Percentiles rank a stretch among this genome's conserved stretches.
phyloP scores from a whole-genome alignment of 345 rosid genomes.

The Camelina neglecta region DNA sequence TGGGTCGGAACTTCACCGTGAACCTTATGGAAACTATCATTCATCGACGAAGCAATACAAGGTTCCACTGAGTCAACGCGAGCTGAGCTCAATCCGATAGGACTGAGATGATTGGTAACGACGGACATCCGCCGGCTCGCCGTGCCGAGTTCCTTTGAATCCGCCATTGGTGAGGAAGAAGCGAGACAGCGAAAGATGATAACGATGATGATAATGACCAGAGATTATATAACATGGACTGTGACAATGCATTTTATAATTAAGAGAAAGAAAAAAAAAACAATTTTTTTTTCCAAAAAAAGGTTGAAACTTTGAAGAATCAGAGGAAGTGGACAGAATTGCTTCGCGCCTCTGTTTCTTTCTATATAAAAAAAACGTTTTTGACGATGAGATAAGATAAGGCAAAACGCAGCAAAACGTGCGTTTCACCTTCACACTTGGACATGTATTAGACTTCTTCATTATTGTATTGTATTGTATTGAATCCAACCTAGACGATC shows the following conservation, averaged over 20 bases:
- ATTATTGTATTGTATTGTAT: too few relatives aligned
- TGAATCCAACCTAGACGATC: too few relatives aligned
- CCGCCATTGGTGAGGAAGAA: constrained; percentile 39
- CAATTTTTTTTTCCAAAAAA: background rate
- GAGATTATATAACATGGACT: constrained; percentile 3
- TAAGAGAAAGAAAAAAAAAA: background rate
- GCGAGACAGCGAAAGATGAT: constrained; percentile 22
- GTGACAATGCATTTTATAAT: constrained; percentile 17
- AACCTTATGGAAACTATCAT: constrained; percentile 71
- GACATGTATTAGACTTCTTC: background rate
- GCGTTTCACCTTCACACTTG: constrained; percentile 17
- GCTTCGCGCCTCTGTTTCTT: constrained; percentile 32
- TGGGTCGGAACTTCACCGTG: constrained; percentile 70
- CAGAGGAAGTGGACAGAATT: constrained; percentile 42
- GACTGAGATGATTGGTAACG: constrained; percentile 59
- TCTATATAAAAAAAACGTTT: background rate
- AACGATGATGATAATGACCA: background rate
- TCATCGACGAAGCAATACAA: constrained; percentile 51
- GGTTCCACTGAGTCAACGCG: constrained; percentile 40
- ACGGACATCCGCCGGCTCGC: constrained; percentile 60
- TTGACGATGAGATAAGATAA: constrained; percentile 43
- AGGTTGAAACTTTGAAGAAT: constrained; percentile 22
- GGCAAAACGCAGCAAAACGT: constrained; percentile 22
- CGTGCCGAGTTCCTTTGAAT: constrained; percentile 44
- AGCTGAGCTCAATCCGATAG: constrained; percentile 24